Conservation (phyloP, 2,329 filamentous ascomycete genomes). For the Pleurostoma richardsiae region DNA sequence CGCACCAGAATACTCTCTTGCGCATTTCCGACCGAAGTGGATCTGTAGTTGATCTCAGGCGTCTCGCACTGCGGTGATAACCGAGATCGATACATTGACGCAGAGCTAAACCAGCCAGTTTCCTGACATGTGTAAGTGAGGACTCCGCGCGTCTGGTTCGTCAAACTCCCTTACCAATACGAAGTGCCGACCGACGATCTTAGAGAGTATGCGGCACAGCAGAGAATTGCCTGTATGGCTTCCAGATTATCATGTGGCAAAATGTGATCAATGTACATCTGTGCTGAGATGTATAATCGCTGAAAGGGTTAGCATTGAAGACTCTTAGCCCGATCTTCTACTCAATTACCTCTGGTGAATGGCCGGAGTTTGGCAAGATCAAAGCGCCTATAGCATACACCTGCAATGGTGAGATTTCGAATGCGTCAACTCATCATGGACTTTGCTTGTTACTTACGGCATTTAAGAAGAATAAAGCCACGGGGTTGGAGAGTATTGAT, state of each 20-base stretch:
- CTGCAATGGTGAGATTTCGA: neutral
- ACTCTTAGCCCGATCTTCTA: neutral
- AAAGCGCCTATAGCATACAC: conserved; percentile 12
- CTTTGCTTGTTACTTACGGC: conserved; percentile 7
- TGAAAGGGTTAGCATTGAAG: neutral
- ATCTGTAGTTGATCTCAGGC: conserved; percentile 1
- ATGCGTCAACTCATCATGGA: neutral
- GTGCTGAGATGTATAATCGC: conserved; percentile 13
- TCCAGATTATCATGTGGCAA: conserved; percentile 15
- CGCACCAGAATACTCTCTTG: conserved; percentile 18
- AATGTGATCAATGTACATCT: conserved; percentile 11
- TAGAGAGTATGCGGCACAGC: conserved; percentile 20
- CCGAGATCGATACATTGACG: conserved; percentile 20
- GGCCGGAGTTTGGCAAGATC: conserved; percentile 3
- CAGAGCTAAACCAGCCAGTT: conserved; percentile 16
- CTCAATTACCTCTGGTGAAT: conserved; percentile 8
- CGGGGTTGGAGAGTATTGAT: neutral
- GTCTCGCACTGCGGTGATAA: conserved; percentile 15
- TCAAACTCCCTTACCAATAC: conserved; percentile 14
- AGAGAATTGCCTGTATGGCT: conserved; percentile 20
- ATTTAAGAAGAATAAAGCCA: conserved; percentile 10
- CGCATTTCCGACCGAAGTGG: conserved; percentile 13
- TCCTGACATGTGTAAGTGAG: conserved; percentile 12
- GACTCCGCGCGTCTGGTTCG: neutral
- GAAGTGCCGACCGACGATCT: conserved; percentile 18